Conservation (phyloP, 176 grass and related monocot species). For the Rhynchospora tenuis region DNA sequence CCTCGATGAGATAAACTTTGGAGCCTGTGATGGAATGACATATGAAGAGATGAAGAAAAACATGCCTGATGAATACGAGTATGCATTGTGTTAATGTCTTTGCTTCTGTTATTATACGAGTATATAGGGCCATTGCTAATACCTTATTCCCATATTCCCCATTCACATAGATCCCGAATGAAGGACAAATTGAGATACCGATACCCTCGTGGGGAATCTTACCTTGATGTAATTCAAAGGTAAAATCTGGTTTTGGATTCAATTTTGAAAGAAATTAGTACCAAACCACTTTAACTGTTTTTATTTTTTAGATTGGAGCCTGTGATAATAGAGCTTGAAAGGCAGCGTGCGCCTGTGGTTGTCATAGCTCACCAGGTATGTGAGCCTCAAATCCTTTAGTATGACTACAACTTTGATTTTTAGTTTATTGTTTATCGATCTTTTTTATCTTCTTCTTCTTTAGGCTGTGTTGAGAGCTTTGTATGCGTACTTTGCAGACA, state of each 20-base stretch:
- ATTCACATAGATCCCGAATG: slow-evolving; percentile 49
- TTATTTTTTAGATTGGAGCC: slow-evolving; percentile 65
- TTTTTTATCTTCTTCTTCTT: neutral
- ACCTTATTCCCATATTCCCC: neutral
- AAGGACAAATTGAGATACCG: slow-evolving; percentile 96
- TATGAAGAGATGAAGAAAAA: slow-evolving; percentile 97
- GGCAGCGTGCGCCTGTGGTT: slow-evolving; percentile 92
- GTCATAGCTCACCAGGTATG: slow-evolving; percentile 98
- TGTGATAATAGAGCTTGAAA: slow-evolving; percentile 96
- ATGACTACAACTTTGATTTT: slow-evolving; percentile 8
- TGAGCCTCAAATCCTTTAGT: neutral
- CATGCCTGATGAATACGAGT: slow-evolving; percentile 96
- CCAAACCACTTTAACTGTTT: slow-evolving; percentile 7
- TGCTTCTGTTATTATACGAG: neutral
- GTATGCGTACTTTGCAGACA: slow-evolving; percentile 96
- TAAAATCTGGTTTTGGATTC: slow-evolving; percentile 12
- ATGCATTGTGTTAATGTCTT: slow-evolving; percentile 24
- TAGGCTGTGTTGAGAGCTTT: slow-evolving; percentile 97
- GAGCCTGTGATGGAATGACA: slow-evolving; percentile 94
- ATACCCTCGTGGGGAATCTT: slow-evolving; percentile 95
- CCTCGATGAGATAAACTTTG: slow-evolving; percentile 94
- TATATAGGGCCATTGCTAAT: neutral
- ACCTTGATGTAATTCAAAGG: slow-evolving; percentile 98
- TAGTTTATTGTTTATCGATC: slow-evolving; percentile 16
- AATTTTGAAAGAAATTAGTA: slow-evolving; percentile 9